Evolutionary conservation across 1,284 basidiomycete species (phyloP).

Genomic region (Papiliotrema nemorosa): DNA sequence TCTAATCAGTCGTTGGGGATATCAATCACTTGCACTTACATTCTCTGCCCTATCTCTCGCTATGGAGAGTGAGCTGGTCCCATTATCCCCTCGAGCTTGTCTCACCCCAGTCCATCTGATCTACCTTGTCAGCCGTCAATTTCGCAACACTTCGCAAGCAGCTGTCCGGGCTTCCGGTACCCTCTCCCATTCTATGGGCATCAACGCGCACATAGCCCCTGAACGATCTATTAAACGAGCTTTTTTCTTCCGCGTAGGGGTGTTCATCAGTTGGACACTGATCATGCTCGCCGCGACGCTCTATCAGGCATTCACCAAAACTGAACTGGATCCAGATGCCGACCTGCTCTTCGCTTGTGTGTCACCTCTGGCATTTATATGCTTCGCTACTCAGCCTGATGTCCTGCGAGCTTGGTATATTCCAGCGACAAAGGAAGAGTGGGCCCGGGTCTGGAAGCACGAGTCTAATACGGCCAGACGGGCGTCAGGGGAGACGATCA

Average conservation of each 20-base stretch:
- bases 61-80: not conserved
- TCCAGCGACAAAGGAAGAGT: slow-evolving; percentile 5
- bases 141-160: slow-evolving; percentile 3
- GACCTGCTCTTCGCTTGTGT: slow-evolving; percentile 12
- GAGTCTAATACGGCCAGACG: too few species aligned
- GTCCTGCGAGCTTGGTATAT: slow-evolving; percentile 11
- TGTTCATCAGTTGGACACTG: slow-evolving; percentile 13
- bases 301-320: slow-evolving; percentile 10
- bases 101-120: slow-evolving; percentile 1
- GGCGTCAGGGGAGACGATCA: not conserved
- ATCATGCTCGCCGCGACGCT: slow-evolving; percentile 7
- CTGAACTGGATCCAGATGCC: slow-evolving; percentile 2
- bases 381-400: slow-evolving; percentile 13
- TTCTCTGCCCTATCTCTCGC: not conserved
- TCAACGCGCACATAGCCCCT: not conserved
- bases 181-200: not conserved
- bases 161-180: too few species aligned
- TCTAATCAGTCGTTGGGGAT: not conserved
- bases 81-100: not conserved
- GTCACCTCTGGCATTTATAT: slow-evolving; percentile 10
- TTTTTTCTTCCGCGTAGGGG: slow-evolving; percentile 11
- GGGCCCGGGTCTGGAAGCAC: not conserved
- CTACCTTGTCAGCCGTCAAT: slow-evolving; percentile 8
- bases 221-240: slow-evolving; percentile 3
- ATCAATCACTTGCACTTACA: not conserved